Evolutionary conservation across 257 asterid species (phyloP).

Genomic region (Jacaranda mimosifolia): DNA sequence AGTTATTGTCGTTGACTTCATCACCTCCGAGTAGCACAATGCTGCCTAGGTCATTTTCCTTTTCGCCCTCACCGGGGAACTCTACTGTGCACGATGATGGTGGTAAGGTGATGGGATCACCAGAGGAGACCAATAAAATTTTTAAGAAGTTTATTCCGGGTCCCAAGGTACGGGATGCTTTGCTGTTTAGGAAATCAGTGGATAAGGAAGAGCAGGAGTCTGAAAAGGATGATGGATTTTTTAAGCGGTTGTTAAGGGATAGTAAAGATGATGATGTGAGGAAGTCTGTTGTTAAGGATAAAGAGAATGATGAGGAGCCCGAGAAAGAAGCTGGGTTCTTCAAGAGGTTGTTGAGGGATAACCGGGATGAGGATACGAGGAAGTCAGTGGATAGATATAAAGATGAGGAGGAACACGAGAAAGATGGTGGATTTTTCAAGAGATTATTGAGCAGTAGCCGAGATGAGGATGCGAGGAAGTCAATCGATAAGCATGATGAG

Average conservation of each 20-base stretch:
- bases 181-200: conserved; percentile 76
- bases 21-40: conserved; percentile 66
- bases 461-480: conserved; percentile 68
- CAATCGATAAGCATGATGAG: conserved; percentile 67
- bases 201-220: conserved; percentile 79
- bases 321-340: conserved; percentile 78
- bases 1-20: conserved; percentile 70
- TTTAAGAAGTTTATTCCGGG: conserved; percentile 85
- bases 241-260: conserved; percentile 67
- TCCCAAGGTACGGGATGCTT: conserved; percentile 76
- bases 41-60: conserved; percentile 53
- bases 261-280: conserved; percentile 55
- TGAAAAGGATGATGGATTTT: conserved; percentile 82
- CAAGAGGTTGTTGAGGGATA: conserved; percentile 81
- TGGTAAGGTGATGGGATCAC: conserved; percentile 54
- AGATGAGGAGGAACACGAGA: conserved; percentile 64
- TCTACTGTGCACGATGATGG: conserved; percentile 60
- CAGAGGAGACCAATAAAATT: conserved; percentile 78
- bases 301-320: conserved; percentile 56
- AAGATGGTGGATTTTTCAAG: conserved; percentile 74
- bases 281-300: conserved; percentile 44
- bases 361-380: conserved; percentile 77
- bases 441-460: conserved; percentile 68
- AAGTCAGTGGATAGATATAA: conserved; percentile 60
- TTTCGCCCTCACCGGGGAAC: conserved; percentile 67